Conservation (phyloP, 495 filamentous ascomycete species). For the Penicillium angulare region DNA sequence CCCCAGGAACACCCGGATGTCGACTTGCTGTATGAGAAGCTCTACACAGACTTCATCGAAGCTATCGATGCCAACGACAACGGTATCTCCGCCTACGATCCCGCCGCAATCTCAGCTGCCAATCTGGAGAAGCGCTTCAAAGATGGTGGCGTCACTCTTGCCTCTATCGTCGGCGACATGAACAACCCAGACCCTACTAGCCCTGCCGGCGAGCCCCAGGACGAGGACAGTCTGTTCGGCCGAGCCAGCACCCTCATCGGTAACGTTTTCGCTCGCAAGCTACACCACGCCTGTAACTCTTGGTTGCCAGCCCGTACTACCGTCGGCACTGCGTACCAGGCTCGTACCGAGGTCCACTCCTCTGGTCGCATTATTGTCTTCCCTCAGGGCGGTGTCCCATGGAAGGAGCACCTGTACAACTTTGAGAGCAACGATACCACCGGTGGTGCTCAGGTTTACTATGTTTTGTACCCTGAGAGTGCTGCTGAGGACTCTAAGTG, state of each 20-base stretch:
- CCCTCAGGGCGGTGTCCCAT: constrained; percentile 71
- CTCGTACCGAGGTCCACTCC: constrained; percentile 62
- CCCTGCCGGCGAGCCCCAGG: constrained; percentile 57
- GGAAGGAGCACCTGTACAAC: constrained; percentile 93
- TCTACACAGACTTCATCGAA: constrained; percentile 93
- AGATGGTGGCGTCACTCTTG: constrained; percentile 76
- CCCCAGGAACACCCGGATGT: constrained; percentile 63
- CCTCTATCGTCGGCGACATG: constrained; percentile 77
- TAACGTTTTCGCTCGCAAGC: constrained; percentile 74
- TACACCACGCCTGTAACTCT: constrained; percentile 51
- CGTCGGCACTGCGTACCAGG: constrained; percentile 67
- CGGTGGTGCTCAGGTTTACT: constrained; percentile 55
- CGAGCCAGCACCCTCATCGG: constrained; percentile 78
- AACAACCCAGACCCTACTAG: constrained; percentile 57
- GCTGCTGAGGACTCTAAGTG: constrained; percentile 70
- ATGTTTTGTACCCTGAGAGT: constrained; percentile 91
- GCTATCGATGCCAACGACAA: constrained; percentile 98
- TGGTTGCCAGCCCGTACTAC: constrained; percentile 88
- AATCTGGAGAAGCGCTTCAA: constrained; percentile 76
- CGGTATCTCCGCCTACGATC: constrained; percentile 79
- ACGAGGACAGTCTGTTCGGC: constrained; percentile 78
- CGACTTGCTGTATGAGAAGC: constrained; percentile 73
- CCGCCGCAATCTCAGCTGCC: constrained; percentile 57
- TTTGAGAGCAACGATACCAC: constrained; percentile 64
- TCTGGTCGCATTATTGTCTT: constrained; percentile 80